A percentile compares a stretch with the other conserved stretches of the same genome.
Evolutionary conservation across 2,329 filamentous ascomycete genomes (phyloP).

Genomic region (Aspergillus oerlinghausenensis): DNA sequence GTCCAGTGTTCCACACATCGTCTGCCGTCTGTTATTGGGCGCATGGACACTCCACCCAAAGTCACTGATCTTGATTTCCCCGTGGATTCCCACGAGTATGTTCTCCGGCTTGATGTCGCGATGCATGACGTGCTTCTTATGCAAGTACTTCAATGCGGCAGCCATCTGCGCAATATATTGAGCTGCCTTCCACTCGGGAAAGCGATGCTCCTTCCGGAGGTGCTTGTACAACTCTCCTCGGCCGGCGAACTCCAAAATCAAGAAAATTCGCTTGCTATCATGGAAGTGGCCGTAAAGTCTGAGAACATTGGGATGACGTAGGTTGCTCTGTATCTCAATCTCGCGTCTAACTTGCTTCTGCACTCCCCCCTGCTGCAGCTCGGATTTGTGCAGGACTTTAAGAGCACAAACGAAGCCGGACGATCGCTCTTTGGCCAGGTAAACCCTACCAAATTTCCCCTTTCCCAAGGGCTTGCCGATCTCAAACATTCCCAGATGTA

Average conservation of each 20-base stretch:
- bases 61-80: slow-evolving; percentile 97
- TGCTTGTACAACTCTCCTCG: slow-evolving; percentile 88
- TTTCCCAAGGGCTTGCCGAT: slow-evolving; percentile 82
- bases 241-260: slow-evolving; percentile 82
- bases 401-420: slow-evolving; percentile 80
- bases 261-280: slow-evolving; percentile 79
- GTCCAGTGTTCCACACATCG: slow-evolving; percentile 95
- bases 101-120: slow-evolving; percentile 98
- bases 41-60: slow-evolving; percentile 99
- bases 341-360: slow-evolving; percentile 85
- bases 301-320: slow-evolving; percentile 80
- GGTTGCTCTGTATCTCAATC: slow-evolving; percentile 84
- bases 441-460: slow-evolving; percentile 82
- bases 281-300: slow-evolving; percentile 84
- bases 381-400: slow-evolving; percentile 81
- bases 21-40: slow-evolving; percentile 86
- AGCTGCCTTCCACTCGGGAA: slow-evolving; percentile 80
- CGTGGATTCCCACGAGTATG: slow-evolving; percentile 91
- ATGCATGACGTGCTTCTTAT: slow-evolving; percentile 97
- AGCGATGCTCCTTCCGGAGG: slow-evolving; percentile 69
- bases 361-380: slow-evolving; percentile 73
- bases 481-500: slow-evolving; percentile 91
- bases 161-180: slow-evolving; percentile 89
- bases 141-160: slow-evolving; percentile 81
- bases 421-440: slow-evolving; percentile 73